Evolutionary conservation across 2,329 filamentous ascomycete genomes (phyloP), one percentile per base, ranked within the genome.

Genomic region (Penicillium sp.): DNA sequence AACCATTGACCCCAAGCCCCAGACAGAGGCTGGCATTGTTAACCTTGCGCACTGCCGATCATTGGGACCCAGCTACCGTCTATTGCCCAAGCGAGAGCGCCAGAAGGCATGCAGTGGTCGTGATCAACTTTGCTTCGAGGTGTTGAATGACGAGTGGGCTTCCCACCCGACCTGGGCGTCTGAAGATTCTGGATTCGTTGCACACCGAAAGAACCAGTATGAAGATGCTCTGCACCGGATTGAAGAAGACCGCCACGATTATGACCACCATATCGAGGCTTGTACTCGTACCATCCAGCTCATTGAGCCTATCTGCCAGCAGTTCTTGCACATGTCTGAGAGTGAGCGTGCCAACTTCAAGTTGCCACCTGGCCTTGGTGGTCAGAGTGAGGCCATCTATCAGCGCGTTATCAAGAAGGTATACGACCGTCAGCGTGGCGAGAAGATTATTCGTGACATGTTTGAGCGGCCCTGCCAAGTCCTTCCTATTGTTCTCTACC

Each of bases 81-180:
- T 98, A 27, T 82, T 99, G 9, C 95, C 95, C 1, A 95, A 93
- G 76, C 83, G 92, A 55, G 95, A 98, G 73, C 89, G 92, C 11
- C 87, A 95, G 58, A 96, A 96, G 78, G 86, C 89, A 1, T 99
- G 95, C 78, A 95, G 91, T 70, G 95, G 95, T 11, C 90, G 95
- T 46, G 95, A 99, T 70, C 92, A 96, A 73, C 87, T 99, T 65
- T 99, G 95, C 77, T 89, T 91, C 65, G 88, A 89, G 24, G 93
- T 99, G 0, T 81, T 99, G 54, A 99, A 99, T 64, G 95, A 99
- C 66, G 91, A 97, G 65, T 99, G 95, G 95, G 95, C 95, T 2
- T 98, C 93, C 26, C 95, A 99, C 76, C 95, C 95, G 3, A 99
- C 95, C 0, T 99, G 95, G 95, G 95, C 93, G 1, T 98, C 93